Evolutionary conservation across 768 basidiomycete species (phyloP).

Genomic region (Amyloporia xantha): DNA sequence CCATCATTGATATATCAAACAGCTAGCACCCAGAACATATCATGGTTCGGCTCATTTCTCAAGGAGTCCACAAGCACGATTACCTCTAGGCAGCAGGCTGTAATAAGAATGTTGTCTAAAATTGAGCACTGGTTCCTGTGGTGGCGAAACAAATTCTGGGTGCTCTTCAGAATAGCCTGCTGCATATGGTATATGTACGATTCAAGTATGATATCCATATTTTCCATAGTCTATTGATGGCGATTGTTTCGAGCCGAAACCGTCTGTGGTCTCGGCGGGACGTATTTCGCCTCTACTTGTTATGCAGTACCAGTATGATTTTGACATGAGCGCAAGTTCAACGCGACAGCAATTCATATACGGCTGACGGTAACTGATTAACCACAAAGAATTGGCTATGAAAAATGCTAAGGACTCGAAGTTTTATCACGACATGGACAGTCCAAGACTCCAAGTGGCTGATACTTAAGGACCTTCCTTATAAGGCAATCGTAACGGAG

Average conservation of each 20-base stretch:
- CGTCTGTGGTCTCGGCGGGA: background rate
- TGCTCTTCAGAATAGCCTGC: background rate
- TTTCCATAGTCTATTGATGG: background rate
- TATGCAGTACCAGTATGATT: background rate
- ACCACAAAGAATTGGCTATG: background rate
- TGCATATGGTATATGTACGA: too few species aligned
- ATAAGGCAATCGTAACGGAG: too few species aligned
- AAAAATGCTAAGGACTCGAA: background rate
- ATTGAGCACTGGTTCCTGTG: background rate
- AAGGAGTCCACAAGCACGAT: background rate
- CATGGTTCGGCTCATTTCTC: background rate
- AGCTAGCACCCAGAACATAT: background rate
- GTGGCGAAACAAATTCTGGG: background rate
- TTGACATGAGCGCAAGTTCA: background rate
- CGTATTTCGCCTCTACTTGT: background rate
- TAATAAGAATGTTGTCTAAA: too few species aligned
- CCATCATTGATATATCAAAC: background rate
- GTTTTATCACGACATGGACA: background rate
- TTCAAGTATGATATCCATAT: background rate
- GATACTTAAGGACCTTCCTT: too few species aligned
- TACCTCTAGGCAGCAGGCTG: background rate
- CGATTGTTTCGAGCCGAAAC: background rate
- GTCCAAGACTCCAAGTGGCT: too few species aligned
- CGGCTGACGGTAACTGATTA: background rate
- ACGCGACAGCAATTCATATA: background rate